Conservation (phyloP, 106 monocot species). For the Acorus gramineus region DNA sequence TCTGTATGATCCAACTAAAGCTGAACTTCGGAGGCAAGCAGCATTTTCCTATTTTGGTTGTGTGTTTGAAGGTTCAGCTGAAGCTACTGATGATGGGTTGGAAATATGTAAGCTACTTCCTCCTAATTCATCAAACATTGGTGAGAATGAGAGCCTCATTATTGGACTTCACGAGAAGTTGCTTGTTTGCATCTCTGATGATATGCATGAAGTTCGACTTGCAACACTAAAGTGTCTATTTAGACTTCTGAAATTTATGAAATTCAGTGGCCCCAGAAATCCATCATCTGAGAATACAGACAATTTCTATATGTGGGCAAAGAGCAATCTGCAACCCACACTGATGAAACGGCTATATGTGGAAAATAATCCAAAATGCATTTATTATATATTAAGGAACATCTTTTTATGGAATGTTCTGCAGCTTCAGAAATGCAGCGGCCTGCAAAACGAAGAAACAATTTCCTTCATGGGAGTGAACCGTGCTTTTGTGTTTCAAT, state of each 20-base stretch:
- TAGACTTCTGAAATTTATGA: conserved; percentile 29
- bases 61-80: conserved; percentile 24
- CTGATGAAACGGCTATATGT: conserved; percentile 33
- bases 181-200: conserved; percentile 47
- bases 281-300: too few relatives aligned
- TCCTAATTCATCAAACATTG: conserved; percentile 10
- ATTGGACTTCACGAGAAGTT: conserved; percentile 45
- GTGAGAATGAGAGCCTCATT: conserved; percentile 9
- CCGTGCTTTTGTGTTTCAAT: conserved; percentile 27
- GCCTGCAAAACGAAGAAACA: neutral
- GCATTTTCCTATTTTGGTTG: conserved; percentile 68
- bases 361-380: conserved; percentile 77
- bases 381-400: conserved; percentile 72
- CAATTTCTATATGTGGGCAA: conserved; percentile 36
- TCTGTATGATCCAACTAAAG: conserved; percentile 72
- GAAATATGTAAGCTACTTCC: neutral
- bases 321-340: conserved; percentile 32
- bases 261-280: neutral
- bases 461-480: conserved; percentile 15
- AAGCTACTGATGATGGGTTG: conserved; percentile 13
- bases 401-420: conserved; percentile 62
- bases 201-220: conserved; percentile 70
- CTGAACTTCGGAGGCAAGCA: conserved; percentile 70
- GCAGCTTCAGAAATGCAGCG: conserved; percentile 16
- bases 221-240: conserved; percentile 60